Evolutionary conservation across 805 yeast species (phyloP), one percentile per base, ranked within the genome.

Genomic region (Candida wancherniae): DNA sequence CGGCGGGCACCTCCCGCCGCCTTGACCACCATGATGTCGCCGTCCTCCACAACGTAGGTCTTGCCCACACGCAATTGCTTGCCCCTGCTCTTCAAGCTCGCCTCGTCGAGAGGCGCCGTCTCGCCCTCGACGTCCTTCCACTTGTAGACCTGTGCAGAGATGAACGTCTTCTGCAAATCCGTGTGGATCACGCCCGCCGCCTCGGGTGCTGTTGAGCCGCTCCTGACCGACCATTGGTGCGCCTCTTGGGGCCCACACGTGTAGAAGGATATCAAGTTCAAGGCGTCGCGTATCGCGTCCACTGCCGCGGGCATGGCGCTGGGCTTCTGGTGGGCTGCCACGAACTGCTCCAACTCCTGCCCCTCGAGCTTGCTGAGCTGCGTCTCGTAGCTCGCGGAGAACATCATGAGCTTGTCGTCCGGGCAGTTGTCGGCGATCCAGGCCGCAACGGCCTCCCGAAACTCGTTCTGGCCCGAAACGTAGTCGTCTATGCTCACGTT

Each of bases 161-260:
- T 87, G 58, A 92, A 92, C 14, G 97, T 90, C 60, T 81, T 84
- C 74, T 85, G 88, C 58, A 90, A 75, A 65, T 90, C 98, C 22
- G 88, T 84, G 62, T 92, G 98, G 51, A 90, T 90, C 26, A 92
- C 95, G 58, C 97, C 97, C 14, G 98, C 98, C 26, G 98, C 97
- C 54, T 84, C 87, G n/a, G 98, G 98, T 32, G 97, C 97, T 49
- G 84, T 80, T 27, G 90, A 83, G 48, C 94, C 94, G 47, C 71
- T 69, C 64, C 97, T 78, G 42, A 92, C 78, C 20, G 98, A 92
- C 98, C 98, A 92, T 63, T 94, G 97, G 61, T 97, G 82, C 29
- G 88, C 95, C 67, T 92, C 98, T 41, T 84, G 85, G 24, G 94
- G 83, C 48, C 98, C 98, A 56, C 92, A 81, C 20, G 98, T 92